Evolutionary conservation across 2,329 filamentous ascomycete genomes (phyloP).

Genomic region (Verticillium zaregamsianum): DNA sequence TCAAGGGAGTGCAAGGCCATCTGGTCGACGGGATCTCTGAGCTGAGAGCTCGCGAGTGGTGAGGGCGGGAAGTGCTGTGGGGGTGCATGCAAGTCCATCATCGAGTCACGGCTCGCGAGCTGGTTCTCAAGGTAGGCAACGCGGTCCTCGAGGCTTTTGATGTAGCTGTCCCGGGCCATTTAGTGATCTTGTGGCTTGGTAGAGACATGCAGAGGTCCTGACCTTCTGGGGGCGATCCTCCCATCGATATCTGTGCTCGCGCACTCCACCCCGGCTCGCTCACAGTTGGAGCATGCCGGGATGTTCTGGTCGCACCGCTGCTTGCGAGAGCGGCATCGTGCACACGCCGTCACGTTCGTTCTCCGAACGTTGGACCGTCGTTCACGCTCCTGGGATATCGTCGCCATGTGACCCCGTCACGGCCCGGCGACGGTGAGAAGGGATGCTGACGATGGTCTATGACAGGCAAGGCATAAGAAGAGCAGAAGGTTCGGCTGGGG

Average conservation of each 20-base stretch:
- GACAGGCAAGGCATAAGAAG: too few relatives aligned
- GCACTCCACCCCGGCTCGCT: slow-evolving; percentile 8
- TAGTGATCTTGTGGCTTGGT: not conserved
- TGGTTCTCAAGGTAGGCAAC: slow-evolving; percentile 18
- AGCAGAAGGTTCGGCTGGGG: too few relatives aligned
- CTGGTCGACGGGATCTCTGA: not conserved
- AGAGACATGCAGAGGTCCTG: too few relatives aligned
- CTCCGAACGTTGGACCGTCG: slow-evolving; percentile 10
- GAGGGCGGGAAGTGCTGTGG: not conserved
- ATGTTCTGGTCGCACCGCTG: slow-evolving; percentile 13
- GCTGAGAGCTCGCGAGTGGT: not conserved
- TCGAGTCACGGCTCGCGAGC: not conserved
- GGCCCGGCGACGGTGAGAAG: too few relatives aligned
- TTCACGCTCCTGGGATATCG: too few relatives aligned
- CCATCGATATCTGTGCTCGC: slow-evolving; percentile 12
- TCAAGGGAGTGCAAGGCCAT: not conserved
- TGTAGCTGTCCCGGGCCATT: slow-evolving; percentile 13
- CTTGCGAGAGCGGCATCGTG: slow-evolving; percentile 12
- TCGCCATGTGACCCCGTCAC: too few relatives aligned
- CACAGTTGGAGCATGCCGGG: slow-evolving; percentile 10
- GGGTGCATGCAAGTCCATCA: not conserved
- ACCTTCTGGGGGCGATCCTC: slow-evolving; percentile 10
- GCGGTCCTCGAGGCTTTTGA: slow-evolving; percentile 19
- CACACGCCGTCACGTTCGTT: slow-evolving; percentile 14
- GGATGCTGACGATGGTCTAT: too few relatives aligned